phyloP scores from a whole-genome alignment of 164 flowering plant species.

The Stephania yunnanensis region DNA sequence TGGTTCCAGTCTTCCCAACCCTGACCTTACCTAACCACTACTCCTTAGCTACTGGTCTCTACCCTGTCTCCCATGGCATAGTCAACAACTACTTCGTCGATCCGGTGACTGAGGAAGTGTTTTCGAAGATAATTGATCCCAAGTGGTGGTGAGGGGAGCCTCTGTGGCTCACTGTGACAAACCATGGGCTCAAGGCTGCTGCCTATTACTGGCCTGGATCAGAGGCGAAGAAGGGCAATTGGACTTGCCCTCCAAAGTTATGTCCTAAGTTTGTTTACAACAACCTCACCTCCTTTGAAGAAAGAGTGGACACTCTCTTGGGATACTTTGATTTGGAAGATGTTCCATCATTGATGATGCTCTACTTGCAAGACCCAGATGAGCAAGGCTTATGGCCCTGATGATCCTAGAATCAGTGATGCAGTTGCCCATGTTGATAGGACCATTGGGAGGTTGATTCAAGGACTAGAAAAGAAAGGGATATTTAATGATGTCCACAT shows the following conservation, averaged over 20 bases:
- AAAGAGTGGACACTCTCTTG: constrained; percentile 72
- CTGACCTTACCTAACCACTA: constrained; percentile 90
- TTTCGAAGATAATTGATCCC: constrained; percentile 64
- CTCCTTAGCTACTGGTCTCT: constrained; percentile 86
- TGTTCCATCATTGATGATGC: constrained; percentile 68
- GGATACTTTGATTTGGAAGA: constrained; percentile 67
- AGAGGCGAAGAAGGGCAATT: constrained; percentile 71
- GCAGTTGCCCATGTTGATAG: constrained; percentile 72
- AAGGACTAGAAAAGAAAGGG: constrained; percentile 72
- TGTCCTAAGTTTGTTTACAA: constrained; percentile 62
- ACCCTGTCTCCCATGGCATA: constrained; percentile 81
- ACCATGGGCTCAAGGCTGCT: constrained; percentile 68
- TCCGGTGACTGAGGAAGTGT: constrained; percentile 50
- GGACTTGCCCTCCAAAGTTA: constrained; percentile 56
- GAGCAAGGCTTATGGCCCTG: constrained; percentile 94
- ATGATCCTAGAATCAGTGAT: constrained; percentile 74
- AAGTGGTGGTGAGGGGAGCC: constrained; percentile 99
- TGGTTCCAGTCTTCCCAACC: constrained; percentile 3
- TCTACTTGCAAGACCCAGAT: constrained; percentile 97
- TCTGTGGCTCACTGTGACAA: constrained; percentile 73
- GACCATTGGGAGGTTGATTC: constrained; percentile 75
- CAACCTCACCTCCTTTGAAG: constrained; percentile 79
- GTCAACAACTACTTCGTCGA: constrained; percentile 63
- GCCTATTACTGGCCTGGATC: constrained; percentile 96
- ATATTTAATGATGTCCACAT: constrained; percentile 82